A percentile compares a stretch with the other conserved stretches of the same genome.
phyloP scores from a whole-genome alignment of 1,284 basidiomycete genomes.

The Pulchroboletus neoregius region DNA sequence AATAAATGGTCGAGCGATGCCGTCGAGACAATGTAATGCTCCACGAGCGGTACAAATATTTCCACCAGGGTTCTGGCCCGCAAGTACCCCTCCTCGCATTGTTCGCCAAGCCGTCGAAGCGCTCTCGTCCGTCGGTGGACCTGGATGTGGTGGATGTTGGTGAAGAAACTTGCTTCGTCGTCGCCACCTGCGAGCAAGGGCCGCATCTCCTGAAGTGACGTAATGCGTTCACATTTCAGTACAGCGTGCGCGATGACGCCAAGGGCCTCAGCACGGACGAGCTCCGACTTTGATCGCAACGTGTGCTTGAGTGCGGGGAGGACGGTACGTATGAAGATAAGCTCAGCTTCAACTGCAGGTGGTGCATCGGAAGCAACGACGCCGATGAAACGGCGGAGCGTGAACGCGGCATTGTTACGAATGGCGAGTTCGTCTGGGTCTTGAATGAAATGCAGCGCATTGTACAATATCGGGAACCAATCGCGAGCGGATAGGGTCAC shows the following conservation, averaged over 20 bases:
- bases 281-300: conserved; percentile 77
- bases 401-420: conserved; percentile 75
- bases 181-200: conserved; percentile 86
- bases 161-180: conserved; percentile 95
- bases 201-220: conserved; percentile 72
- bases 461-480: conserved; percentile 86
- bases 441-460: conserved; percentile 83
- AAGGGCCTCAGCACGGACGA: conserved; percentile 87
- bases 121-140: conserved; percentile 88
- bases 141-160: conserved; percentile 95
- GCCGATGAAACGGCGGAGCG: conserved; percentile 79
- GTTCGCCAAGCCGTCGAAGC: conserved; percentile 80
- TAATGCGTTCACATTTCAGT: conserved; percentile 58
- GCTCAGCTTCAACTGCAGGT: conserved; percentile 35
- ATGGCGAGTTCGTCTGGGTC: conserved; percentile 89
- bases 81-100: conserved; percentile 68
- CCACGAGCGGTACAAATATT: conserved; percentile 84
- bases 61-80: conserved; percentile 75
- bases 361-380: conserved; percentile 33
- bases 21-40: conserved; percentile 74
- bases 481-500: conserved; percentile 49
- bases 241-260: conserved; percentile 79
- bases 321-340: conserved; percentile 62
- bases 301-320: conserved; percentile 83
- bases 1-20: conserved; percentile 84